phyloP scores from a whole-genome alignment of 495 filamentous ascomycete genomes.

The Neurospora sp. region DNA sequence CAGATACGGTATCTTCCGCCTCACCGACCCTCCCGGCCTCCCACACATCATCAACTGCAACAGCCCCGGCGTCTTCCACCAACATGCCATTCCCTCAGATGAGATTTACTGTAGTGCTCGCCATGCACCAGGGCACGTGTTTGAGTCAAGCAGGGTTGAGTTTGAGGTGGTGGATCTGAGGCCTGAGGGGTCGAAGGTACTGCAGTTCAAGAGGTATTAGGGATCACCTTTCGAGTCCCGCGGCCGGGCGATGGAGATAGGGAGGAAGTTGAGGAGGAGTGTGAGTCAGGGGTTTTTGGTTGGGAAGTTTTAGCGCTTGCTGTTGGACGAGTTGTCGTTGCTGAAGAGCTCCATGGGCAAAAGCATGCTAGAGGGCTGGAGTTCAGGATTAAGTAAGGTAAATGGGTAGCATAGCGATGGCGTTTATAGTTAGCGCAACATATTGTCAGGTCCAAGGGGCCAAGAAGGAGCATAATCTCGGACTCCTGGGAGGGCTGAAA shows the following conservation, averaged over 20 bases:
- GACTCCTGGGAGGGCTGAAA: not conserved
- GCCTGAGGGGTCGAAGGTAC: not conserved
- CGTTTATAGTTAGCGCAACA: not conserved
- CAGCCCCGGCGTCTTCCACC: conserved; percentile 74
- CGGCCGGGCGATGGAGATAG: not conserved
- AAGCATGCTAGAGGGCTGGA: not conserved
- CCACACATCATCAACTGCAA: conserved; percentile 66
- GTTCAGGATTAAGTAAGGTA: not conserved
- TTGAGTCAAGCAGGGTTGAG: conserved; percentile 38
- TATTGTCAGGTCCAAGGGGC: not conserved
- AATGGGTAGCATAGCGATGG: not conserved
- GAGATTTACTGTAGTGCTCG: conserved; percentile 80
- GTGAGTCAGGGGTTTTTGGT: not conserved
- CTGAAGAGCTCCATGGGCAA: not conserved
- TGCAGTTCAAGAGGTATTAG: not conserved
- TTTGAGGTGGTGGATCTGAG: conserved; percentile 20
- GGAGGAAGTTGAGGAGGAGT: not conserved
- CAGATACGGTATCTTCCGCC: conserved; percentile 84
- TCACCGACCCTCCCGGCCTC: conserved; percentile 88
- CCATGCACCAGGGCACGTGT: conserved; percentile 71
- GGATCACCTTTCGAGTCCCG: not conserved
- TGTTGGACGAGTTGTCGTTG: not conserved
- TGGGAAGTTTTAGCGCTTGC: not conserved
- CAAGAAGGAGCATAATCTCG: not conserved
- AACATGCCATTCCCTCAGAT: conserved; percentile 29